Percentiles rank a stretch among this genome's conserved stretches.
These are phyloP conservation scores for Leishmania arabica DNA, from an alignment of 208 protist genomes.

Conservation along the genomic window DNA sequence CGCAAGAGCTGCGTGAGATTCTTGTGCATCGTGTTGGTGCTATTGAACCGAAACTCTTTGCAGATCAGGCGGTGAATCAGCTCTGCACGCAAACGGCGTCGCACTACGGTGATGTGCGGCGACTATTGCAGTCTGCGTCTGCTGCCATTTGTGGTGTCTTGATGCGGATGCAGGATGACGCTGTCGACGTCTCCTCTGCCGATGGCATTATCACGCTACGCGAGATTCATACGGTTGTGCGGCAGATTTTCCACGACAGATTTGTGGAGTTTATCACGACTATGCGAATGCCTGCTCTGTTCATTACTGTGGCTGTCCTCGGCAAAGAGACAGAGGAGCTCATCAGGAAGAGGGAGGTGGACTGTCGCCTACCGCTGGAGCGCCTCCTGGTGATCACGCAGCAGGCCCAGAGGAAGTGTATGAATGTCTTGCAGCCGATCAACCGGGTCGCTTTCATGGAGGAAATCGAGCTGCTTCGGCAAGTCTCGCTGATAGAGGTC, in stretches of 20 bases:
- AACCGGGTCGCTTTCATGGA: slow-evolving; percentile 52
- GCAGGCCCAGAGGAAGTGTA: slow-evolving; percentile 36
- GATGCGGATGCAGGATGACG: slow-evolving; percentile 74
- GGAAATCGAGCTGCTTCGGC: slow-evolving; percentile 70
- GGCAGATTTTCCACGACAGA: slow-evolving; percentile 88
- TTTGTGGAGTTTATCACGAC: slow-evolving; percentile 89
- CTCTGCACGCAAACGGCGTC: slow-evolving; percentile 86
- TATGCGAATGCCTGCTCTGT: slow-evolving; percentile 64
- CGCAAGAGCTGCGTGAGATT: slow-evolving; percentile 76
- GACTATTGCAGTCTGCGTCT: slow-evolving; percentile 82
- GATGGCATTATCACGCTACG: slow-evolving; percentile 74
- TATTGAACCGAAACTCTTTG: slow-evolving; percentile 80
- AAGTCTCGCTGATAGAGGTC: slow-evolving; percentile 83
- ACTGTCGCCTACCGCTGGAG: slow-evolving; percentile 67
- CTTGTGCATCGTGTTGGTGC: slow-evolving; percentile 51
- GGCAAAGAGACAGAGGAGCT: slow-evolving; percentile 71
- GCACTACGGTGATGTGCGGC: slow-evolving; percentile 90
- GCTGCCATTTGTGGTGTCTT: slow-evolving; percentile 82
- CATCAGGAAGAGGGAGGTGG: slow-evolving; percentile 38
- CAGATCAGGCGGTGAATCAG: slow-evolving; percentile 75
- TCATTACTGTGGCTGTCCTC: slow-evolving; percentile 68
- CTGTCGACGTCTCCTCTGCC: slow-evolving; percentile 5
- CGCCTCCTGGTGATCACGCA: slow-evolving; percentile 52
- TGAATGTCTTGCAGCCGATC: slow-evolving; percentile 10
- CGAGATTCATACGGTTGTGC: slow-evolving; percentile 78